Evolutionary conservation across 73 alveolate genomes (phyloP), one percentile per base, ranked within the genome.

Genomic region (Paramecium tetraurelia): DNA sequence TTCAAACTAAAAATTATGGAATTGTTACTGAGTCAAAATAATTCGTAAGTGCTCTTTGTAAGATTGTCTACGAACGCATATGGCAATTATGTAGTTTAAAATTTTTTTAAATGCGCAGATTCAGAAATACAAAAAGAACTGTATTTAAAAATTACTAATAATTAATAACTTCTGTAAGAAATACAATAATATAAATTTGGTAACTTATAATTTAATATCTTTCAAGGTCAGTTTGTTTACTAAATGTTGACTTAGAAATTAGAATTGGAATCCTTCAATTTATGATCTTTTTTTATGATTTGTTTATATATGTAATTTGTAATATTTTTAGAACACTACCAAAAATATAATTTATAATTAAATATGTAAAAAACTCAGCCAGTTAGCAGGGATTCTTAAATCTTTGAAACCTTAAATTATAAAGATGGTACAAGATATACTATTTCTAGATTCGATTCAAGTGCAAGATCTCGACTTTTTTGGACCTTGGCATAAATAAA

Each of bases 401-500:
- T 53, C 22, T 53, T 53, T 53, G 69, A 53, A 12, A 53, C 69
- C 14, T 53, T 53, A 53, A 53, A 53, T 53, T 53, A 53, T 53
- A 53, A 53, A 18, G 69, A 53, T 53, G 69, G 69, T 53, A 53
- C 8, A 53, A 16, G 6, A n/a, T 53, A 4, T n/a, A 53, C 3
- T 18, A 1, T 18, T 4, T 18, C 31, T 53, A 53, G 69, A 53
- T 18, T 53, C 69, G 5, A 53, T 53, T 18, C 22, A 53, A 53
- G 69, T 53, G 3, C 21, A 53, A 53, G 69, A 53, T 53, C 14
- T 53, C 2, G 69, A 53, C 21, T 53, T 53, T 53, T 53, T 53
- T 33, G 87, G 87, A 33, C 87, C 87, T 16, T 75, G 87, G 87
- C 87, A 75, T 75, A 75, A 36, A 53, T 18, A 53, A 53, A 53